A percentile compares a stretch with the other conserved stretches of the same genome.
phyloP scores from a whole-genome alignment of 345 rosid species.

The Linum tenue region DNA sequence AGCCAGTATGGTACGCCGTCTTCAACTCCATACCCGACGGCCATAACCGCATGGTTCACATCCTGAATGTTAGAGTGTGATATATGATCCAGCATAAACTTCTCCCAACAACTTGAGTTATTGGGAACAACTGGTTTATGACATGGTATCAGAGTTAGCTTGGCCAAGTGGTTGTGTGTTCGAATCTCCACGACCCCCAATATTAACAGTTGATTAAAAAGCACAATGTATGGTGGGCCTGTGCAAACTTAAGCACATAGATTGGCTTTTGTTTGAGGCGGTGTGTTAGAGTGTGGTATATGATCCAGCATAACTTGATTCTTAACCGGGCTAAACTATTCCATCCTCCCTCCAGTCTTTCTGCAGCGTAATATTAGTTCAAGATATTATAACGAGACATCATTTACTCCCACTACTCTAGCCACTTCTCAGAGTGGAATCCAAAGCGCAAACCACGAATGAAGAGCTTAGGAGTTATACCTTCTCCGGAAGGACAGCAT shows the following conservation, averaged over 20 bases:
- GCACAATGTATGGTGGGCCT: too few species aligned
- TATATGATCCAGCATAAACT: not conserved
- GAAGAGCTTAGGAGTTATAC: conserved; percentile 16
- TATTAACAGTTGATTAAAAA: too few species aligned
- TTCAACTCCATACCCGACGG: conserved; percentile 90
- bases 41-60: conserved; percentile 95
- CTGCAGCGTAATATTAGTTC: too few species aligned
- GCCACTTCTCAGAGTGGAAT: not conserved
- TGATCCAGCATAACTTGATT: too few species aligned
- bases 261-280: too few species aligned
- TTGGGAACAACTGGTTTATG: too few species aligned
- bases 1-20: conserved; percentile 77
- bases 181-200: conserved; percentile 37
- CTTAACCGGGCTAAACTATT: too few species aligned
- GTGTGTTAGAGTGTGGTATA: too few species aligned
- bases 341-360: too few species aligned
- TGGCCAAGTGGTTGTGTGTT: conserved; percentile 84
- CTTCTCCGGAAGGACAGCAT: conserved; percentile 44
- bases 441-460: not conserved
- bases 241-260: too few species aligned
- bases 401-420: not conserved
- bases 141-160: conserved; percentile 29
- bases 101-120: too few species aligned
- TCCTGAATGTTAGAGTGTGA: conserved; percentile 41
- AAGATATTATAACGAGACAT: too few species aligned